Conservation (phyloP, 768 basidiomycete genomes). For the Inosperma sp. region DNA sequence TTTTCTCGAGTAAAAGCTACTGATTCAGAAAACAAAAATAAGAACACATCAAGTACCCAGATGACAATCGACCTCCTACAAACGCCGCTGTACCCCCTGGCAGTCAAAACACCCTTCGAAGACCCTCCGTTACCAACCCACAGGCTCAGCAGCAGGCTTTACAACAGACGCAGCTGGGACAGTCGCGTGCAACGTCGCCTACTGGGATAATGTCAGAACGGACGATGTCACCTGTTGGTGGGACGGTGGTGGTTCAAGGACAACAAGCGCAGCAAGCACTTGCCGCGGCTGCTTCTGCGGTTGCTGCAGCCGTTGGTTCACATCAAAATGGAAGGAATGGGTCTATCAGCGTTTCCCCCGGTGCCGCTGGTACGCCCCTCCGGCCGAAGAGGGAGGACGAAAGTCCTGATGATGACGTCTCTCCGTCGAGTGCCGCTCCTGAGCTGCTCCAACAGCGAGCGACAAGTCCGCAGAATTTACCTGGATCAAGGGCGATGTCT, state of each 20-base stretch:
- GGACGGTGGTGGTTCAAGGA: conserved; percentile 31
- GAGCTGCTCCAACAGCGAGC: conserved; percentile 46
- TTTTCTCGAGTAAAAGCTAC: neutral
- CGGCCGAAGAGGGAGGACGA: conserved; percentile 48
- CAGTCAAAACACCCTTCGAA: conserved; percentile 40
- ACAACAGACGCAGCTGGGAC: neutral
- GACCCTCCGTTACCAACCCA: conserved; percentile 41
- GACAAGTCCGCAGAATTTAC: conserved; percentile 67
- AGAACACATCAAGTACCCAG: conserved; percentile 94
- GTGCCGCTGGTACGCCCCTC: conserved; percentile 39
- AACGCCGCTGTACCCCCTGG: conserved; percentile 22
- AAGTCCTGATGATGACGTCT: conserved; percentile 44
- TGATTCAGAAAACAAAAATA: conserved; percentile 26
- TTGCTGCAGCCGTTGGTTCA: neutral
- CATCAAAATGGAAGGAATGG: conserved; percentile 7
- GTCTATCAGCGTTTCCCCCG: too few relatives aligned
- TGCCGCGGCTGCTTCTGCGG: conserved; percentile 10
- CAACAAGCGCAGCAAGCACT: conserved; percentile 23
- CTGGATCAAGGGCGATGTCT: conserved; percentile 61
- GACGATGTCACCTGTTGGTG: conserved; percentile 56
- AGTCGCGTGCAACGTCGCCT: neutral
- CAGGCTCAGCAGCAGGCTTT: conserved; percentile 6
- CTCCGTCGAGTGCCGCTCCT: conserved; percentile 42
- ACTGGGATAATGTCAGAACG: conserved; percentile 53
- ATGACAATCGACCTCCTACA: conserved; percentile 40